A percentile compares a stretch with the other conserved stretches of the same genome.
Conservation (phyloP, 768 basidiomycete genomes). For the Phanerodontia chrysosporium region DNA sequence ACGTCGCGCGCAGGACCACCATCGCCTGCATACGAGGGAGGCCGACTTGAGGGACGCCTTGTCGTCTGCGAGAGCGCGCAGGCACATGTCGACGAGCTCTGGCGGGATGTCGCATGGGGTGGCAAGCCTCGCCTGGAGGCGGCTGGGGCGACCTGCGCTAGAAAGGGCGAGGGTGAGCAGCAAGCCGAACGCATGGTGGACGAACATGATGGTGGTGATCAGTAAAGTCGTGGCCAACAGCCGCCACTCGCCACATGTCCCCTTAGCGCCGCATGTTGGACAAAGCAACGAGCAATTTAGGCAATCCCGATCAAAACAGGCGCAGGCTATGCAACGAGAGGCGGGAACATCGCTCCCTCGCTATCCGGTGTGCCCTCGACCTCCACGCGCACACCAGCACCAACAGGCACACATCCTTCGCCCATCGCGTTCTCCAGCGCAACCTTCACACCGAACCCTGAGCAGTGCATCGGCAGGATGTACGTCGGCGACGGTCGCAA, state of each 20-base stretch:
- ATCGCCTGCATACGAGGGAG: conserved; percentile 2
- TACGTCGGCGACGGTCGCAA: conserved; percentile 63
- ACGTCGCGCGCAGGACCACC: background rate
- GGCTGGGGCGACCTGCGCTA: background rate
- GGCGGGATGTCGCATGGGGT: background rate
- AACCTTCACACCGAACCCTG: conserved; percentile 73
- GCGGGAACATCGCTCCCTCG: conserved; percentile 29
- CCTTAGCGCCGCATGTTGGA: background rate
- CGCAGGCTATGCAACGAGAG: conserved; percentile 13
- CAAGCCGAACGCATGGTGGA: background rate
- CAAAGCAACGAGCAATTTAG: background rate
- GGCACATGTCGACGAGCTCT: conserved; percentile 1
- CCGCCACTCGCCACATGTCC: background rate
- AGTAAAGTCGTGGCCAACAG: background rate
- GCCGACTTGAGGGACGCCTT: background rate
- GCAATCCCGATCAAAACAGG: background rate
- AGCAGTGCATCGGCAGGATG: conserved; percentile 82
- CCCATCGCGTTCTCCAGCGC: conserved; percentile 68
- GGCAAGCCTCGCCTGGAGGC: background rate
- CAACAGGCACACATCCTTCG: conserved; percentile 73
- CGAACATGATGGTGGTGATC: background rate
- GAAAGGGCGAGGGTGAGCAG: background rate
- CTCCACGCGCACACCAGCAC: conserved; percentile 64
- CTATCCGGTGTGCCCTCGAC: conserved; percentile 43
- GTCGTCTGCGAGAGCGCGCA: background rate